A percentile compares a stretch with the other conserved stretches of the same genome.
Evolutionary conservation across 2,329 filamentous ascomycete genomes (phyloP).

Genomic region (Teratosphaeria zuluensis): DNA sequence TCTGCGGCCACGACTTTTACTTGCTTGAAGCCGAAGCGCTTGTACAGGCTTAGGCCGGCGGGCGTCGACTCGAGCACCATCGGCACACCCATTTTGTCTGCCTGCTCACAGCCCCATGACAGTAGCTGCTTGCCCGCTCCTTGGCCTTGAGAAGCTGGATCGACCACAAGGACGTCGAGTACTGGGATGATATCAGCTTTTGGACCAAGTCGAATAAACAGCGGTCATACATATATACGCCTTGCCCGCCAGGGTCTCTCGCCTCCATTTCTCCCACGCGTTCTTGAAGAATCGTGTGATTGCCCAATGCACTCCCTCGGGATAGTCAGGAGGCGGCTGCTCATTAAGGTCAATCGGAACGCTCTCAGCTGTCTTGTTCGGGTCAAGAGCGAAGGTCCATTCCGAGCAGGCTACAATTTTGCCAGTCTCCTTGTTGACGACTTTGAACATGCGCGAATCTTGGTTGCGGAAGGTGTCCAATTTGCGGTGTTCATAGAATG

Average conservation of each 20-base stretch:
- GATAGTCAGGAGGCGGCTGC: constrained; percentile 13
- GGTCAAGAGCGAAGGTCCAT: constrained; percentile 13
- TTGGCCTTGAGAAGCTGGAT: constrained; percentile 16
- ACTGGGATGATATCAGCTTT: background rate
- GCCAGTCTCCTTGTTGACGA: constrained; percentile 11
- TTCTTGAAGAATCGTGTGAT: constrained; percentile 12
- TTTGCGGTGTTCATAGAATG: constrained; percentile 11
- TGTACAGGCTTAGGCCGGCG: constrained; percentile 26
- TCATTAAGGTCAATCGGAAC: constrained; percentile 3
- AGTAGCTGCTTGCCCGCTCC: constrained; percentile 27
- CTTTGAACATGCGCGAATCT: constrained; percentile 10
- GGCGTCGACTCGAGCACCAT: constrained; percentile 28
- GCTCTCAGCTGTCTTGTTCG: background rate
- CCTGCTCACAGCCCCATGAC: constrained; percentile 27
- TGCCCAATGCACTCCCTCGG: constrained; percentile 15
- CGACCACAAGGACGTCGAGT: constrained; percentile 8
- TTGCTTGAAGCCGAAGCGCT: constrained; percentile 22
- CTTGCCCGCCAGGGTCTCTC: constrained; percentile 8
- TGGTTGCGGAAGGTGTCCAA: constrained; percentile 6
- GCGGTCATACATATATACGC: constrained; percentile 11
- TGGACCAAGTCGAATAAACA: background rate
- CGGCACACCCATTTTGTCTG: constrained; percentile 24
- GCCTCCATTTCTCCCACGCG: constrained; percentile 8
- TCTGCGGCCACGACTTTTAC: constrained; percentile 13
- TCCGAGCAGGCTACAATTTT: constrained; percentile 15